Evolutionary conservation across 1,284 basidiomycete genomes (phyloP).

Genomic region (Trametes sp.): DNA sequence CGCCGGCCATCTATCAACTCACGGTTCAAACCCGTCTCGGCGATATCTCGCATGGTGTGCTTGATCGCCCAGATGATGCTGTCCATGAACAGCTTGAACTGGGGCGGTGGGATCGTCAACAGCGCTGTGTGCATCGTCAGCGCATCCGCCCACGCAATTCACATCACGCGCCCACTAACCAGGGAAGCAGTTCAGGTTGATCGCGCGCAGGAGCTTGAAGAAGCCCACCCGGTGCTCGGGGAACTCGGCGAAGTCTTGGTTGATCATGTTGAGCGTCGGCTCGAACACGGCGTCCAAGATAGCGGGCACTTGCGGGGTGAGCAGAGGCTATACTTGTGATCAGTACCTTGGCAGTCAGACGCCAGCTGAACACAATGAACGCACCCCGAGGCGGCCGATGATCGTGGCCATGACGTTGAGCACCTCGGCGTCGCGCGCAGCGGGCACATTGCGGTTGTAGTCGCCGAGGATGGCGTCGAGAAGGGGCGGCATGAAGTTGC

Average conservation of each 20-base stretch:
- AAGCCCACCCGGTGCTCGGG: constrained; percentile 98
- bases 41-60: constrained; percentile 99
- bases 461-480: constrained; percentile 98
- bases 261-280: constrained; percentile 98
- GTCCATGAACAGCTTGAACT: constrained; percentile 99
- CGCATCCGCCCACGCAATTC: neutral
- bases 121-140: constrained; percentile 64
- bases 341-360: neutral
- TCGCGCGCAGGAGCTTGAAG: constrained; percentile 95
- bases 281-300: constrained; percentile 98
- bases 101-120: constrained; percentile 85
- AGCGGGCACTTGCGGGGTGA: constrained; percentile 96
- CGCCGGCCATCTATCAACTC: constrained; percentile 42
- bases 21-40: constrained; percentile 93
- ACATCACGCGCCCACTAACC: constrained; percentile 54
- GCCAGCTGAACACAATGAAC: constrained; percentile 36
- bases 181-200: constrained; percentile 96
- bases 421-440: constrained; percentile 96
- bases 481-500: constrained; percentile 93
- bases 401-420: constrained; percentile 99
- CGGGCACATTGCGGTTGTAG: constrained; percentile 94
- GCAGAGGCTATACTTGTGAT: constrained; percentile 60
- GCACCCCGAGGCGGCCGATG: constrained; percentile 84
- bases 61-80: constrained; percentile 99
- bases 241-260: constrained; percentile 98